These are phyloP conservation scores for Lichtheimia corymbifera DNA, from an alignment of 371 early-diverging fungal species.

Conservation along the genomic window DNA sequence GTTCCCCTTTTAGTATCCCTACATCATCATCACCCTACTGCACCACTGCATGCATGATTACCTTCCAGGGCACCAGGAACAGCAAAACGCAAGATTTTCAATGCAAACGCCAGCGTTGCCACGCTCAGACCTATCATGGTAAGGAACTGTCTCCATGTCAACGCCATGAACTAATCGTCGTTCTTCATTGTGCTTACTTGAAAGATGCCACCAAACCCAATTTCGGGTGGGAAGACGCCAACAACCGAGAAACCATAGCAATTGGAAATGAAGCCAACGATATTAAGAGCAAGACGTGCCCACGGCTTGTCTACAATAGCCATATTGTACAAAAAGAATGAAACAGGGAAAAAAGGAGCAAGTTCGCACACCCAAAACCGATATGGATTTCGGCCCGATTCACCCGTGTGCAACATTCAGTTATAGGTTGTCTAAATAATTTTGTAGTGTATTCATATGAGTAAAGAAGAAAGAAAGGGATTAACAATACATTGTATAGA, in stretches of 20 bases:
- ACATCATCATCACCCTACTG: not conserved
- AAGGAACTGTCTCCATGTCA: slow-evolving; percentile 12
- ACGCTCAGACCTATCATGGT: slow-evolving; percentile 26
- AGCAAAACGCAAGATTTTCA: slow-evolving; percentile 19
- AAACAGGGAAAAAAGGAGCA: no score
- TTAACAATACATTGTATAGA: not conserved
- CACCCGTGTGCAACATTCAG: no score
- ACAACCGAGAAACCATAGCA: slow-evolving; percentile 12
- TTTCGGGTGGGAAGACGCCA: not conserved
- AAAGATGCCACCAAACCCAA: slow-evolving; percentile 17
- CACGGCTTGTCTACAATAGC: slow-evolving; percentile 1
- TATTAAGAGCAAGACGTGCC: slow-evolving; percentile 9
- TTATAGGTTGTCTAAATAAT: no score
- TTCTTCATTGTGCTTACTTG: slow-evolving; percentile 10
- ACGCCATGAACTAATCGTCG: not conserved
- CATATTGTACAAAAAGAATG: no score
- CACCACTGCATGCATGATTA: slow-evolving; percentile 3
- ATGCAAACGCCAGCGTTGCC: slow-evolving; percentile 19
- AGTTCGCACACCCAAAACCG: no score
- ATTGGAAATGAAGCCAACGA: slow-evolving; percentile 11
- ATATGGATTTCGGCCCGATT: no score
- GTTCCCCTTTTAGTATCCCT: not conserved
- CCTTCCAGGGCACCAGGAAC: slow-evolving; percentile 18
- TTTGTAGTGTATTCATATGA: no score
- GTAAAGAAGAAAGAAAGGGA: not conserved